A percentile compares a stretch with the other conserved stretches of the same genome.
phyloP scores from a whole-genome alignment of 164 flowering plant species.

The Annona squamosa region DNA sequence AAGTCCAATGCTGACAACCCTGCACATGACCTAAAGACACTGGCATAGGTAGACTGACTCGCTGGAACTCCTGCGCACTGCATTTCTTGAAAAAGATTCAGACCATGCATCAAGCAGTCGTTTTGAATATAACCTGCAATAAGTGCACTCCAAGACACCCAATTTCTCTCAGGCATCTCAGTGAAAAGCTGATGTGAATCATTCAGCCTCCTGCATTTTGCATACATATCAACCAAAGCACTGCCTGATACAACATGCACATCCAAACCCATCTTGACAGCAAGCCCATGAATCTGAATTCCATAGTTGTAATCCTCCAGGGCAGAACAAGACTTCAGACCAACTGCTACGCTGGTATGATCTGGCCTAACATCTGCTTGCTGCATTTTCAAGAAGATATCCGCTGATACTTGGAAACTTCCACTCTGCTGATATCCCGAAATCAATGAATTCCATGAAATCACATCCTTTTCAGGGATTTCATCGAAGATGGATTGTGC shows the following conservation, averaged over 20 bases:
- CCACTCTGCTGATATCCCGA: constrained; percentile 58
- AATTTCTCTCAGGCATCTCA: constrained; percentile 53
- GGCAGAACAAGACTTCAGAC: constrained; percentile 44
- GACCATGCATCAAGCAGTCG: constrained; percentile 26
- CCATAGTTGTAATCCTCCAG: constrained; percentile 41
- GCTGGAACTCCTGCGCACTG: constrained; percentile 41
- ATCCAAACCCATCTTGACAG: constrained; percentile 43
- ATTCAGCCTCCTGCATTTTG: constrained; percentile 50
- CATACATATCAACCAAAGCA: constrained; percentile 77
- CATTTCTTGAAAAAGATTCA: constrained; percentile 59
- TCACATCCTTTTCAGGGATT: constrained; percentile 61
- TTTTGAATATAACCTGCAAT: constrained; percentile 72
- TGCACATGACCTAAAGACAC: constrained; percentile 62
- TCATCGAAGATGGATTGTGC: constrained; percentile 40
- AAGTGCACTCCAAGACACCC: constrained; percentile 77
- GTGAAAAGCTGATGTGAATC: constrained; percentile 34
- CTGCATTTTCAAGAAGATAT: constrained; percentile 41
- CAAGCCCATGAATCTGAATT: constrained; percentile 50
- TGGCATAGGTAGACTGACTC: constrained; percentile 76
- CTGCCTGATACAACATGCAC: constrained; percentile 61
- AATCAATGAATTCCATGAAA: constrained; percentile 75
- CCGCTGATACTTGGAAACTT: constrained; percentile 23
- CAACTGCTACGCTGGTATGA: constrained; percentile 44
- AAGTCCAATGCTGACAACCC: constrained; percentile 35
- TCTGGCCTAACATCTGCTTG: constrained; percentile 30